Evolutionary conservation across 768 basidiomycete genomes (phyloP), one percentile per base, ranked within the genome.

Genomic region (Gymnopilus dilepis): DNA sequence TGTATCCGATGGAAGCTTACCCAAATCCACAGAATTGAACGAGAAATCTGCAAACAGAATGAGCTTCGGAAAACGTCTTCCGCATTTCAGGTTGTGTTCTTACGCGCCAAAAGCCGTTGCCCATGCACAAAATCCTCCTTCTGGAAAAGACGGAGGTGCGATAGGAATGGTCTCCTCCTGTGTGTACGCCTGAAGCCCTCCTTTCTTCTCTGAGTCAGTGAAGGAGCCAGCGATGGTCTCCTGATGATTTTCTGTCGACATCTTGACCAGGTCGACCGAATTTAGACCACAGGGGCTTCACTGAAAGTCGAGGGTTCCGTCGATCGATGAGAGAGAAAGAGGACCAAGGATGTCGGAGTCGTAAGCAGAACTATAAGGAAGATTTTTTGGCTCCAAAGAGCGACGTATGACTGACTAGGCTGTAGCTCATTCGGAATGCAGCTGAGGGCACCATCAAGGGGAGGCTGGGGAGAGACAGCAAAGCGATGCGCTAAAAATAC

Each of bases 11-110:
- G 19, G 4, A 21, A 34, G 38, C 63, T 26, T 50, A 64, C 61
- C 67, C 67, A 52, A 69, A 65, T 13, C 59, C 61, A 58, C 65
- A 60, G 28, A 65, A 63, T 24, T 69, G 67, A n/a, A 69, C 47
- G 21, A 69, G 56, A 21, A 64, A 69, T 6, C 67, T 69, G 24
- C 48, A 34, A 13, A 34, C 33, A 4, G 34, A 41, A 11, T 21
- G 45, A 24, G 24, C 19, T 34, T 28, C 31, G 28, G 33, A 11
- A 37, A 30, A 8, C 24, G 8, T 17, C 28, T 58, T n/a, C n/a
- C n/a, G n/a, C n/a, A n/a, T n/a, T n/a, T n/a, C n/a, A n/a, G n/a
- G n/a, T n/a, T n/a, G n/a, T n/a, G n/a, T n/a, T n/a, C 67, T 50
- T 30, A 69, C 67, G 65, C 67, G 40, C 65, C 67, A 30, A 66